These are phyloP conservation scores for Solanum aculeatissimum DNA, from an alignment of 305 asterid species.

Conservation along the genomic window DNA sequence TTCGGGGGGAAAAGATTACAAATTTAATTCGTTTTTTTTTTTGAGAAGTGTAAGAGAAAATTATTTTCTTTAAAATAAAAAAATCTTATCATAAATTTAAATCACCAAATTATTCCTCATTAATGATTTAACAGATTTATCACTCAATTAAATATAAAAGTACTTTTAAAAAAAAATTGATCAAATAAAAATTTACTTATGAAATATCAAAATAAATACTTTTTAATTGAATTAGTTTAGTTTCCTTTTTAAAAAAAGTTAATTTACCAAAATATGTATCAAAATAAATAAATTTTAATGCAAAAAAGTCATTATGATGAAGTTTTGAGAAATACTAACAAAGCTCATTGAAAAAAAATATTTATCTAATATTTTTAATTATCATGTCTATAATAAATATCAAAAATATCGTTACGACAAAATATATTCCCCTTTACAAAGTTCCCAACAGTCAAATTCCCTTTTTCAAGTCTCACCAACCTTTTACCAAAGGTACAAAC, in stretches of 20 bases:
- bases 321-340: not conserved
- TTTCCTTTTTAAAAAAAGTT: not conserved
- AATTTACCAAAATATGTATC: not conserved
- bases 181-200: not conserved
- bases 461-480: not conserved
- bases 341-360: not conserved
- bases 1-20: not conserved
- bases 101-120: not conserved
- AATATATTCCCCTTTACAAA: not conserved
- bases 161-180: not conserved
- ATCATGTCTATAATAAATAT: not conserved
- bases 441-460: not conserved
- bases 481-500: not conserved
- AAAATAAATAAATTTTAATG: not conserved
- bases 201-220: not conserved
- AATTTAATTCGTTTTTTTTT: not conserved
- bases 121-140: not conserved
- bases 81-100: not conserved
- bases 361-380: too few species aligned
- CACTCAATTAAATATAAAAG: not conserved
- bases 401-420: not conserved
- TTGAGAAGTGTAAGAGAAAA: not conserved
- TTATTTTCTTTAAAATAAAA: not conserved
- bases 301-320: not conserved
- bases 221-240: not conserved